Conservation (phyloP, 2,329 filamentous ascomycete species). For the Nigrospora oryzae region DNA sequence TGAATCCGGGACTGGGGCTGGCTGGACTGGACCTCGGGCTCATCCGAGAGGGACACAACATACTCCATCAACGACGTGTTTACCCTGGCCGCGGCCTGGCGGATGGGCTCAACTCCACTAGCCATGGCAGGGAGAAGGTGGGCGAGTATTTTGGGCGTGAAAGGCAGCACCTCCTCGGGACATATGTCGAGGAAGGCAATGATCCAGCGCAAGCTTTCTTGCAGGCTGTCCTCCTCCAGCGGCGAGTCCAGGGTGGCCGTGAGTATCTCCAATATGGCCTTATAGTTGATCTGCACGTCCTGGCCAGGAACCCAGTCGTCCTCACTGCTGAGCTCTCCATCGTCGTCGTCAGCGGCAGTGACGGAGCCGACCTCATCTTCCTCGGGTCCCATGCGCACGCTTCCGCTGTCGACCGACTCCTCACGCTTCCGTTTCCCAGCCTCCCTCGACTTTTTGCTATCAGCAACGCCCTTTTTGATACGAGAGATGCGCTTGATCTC, state of each 20-base stretch:
- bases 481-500: conserved; percentile 93
- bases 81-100: conserved; percentile 78
- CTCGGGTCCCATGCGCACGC: conserved; percentile 49
- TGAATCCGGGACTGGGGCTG: conserved; percentile 30
- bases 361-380: conserved; percentile 53
- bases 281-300: conserved; percentile 90
- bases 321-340: conserved; percentile 54
- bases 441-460: conserved; percentile 66
- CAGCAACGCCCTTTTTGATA: conserved; percentile 84
- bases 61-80: conserved; percentile 91
- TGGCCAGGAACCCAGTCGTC: conserved; percentile 97
- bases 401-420: conserved; percentile 59
- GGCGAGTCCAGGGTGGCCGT: conserved; percentile 82
- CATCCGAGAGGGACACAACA: conserved; percentile 82
- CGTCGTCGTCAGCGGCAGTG: conserved; percentile 45
- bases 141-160: conserved; percentile 84
- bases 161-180: conserved; percentile 89
- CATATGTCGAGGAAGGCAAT: conserved; percentile 96
- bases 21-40: conserved; percentile 32
- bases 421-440: conserved; percentile 63
- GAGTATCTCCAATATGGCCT: conserved; percentile 83
- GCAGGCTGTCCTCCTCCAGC: conserved; percentile 79
- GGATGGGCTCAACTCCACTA: conserved; percentile 81
- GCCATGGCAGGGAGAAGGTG: conserved; percentile 92
- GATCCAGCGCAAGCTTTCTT: conserved; percentile 90